phyloP scores from a whole-genome alignment of 1,139 yeast genomes.

The Kurtzmaniella quercitrusa region DNA sequence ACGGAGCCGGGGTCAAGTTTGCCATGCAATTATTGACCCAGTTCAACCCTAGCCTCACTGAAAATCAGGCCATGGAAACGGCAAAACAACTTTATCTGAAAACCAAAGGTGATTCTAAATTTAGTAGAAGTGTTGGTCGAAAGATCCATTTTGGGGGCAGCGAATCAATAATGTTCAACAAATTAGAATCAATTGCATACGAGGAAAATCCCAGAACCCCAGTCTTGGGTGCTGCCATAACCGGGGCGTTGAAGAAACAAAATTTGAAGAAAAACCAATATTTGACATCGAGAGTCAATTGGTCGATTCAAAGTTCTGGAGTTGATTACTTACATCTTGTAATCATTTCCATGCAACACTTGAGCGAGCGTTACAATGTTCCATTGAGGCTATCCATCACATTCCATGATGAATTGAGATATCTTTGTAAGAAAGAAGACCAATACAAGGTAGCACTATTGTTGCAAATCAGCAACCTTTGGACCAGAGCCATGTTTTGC shows the following conservation, averaged over 20 bases:
- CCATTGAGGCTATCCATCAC: conserved; percentile 80
- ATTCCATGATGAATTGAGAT: conserved; percentile 94
- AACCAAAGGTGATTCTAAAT: conserved; percentile 68
- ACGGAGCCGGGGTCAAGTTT: conserved; percentile 94
- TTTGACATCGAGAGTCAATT: conserved; percentile 87
- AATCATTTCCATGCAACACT: conserved; percentile 83
- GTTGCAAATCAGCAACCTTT: conserved; percentile 81
- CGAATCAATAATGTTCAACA: conserved; percentile 87
- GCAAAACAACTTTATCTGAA: conserved; percentile 70
- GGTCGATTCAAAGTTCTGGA: conserved; percentile 98
- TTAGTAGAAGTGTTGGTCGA: conserved; percentile 24
- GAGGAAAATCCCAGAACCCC: conserved; percentile 86
- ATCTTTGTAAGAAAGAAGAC: conserved; percentile 69
- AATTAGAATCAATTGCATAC: conserved; percentile 81
- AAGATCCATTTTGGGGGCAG: conserved; percentile 84
- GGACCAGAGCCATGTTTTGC: conserved; percentile 97
- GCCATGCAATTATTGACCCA: conserved; percentile 79
- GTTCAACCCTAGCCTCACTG: conserved; percentile 70
- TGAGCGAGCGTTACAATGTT: conserved; percentile 59
- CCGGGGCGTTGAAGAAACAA: conserved; percentile 68
- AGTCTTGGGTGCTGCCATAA: conserved; percentile 87
- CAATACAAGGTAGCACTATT: conserved; percentile 74
- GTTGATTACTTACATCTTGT: conserved; percentile 90
- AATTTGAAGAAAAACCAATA: conserved; percentile 66
- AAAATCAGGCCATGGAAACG: conserved; percentile 59